Evolutionary conservation across 208 protist genomes (phyloP).

Genomic region (Acanthamoeba triangularis): DNA sequence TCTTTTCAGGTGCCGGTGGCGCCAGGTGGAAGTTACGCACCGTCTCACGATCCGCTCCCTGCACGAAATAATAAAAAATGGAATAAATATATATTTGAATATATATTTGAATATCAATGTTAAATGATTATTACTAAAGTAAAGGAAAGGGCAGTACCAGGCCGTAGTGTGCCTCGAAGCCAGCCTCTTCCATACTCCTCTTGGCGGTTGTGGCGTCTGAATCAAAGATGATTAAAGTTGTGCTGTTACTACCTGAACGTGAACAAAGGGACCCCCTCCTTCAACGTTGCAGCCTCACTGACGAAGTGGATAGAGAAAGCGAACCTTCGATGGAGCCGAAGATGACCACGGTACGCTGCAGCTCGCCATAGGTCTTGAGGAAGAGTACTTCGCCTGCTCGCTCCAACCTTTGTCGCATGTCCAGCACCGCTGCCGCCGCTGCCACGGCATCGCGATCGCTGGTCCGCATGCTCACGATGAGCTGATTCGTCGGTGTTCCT

Average conservation of each 20-base stretch:
- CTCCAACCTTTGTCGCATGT: background rate
- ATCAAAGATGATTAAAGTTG: background rate
- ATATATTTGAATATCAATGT: background rate
- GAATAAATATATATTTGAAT: background rate
- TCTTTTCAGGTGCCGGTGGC: background rate
- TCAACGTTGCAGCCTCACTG: too few species aligned
- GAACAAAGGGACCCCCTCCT: too few species aligned
- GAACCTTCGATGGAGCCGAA: constrained; percentile 25
- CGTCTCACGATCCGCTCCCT: constrained; percentile 19
- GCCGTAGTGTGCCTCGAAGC: constrained; percentile 18
- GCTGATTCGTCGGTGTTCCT: constrained; percentile 9
- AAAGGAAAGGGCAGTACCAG: background rate
- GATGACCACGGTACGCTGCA: constrained; percentile 28
- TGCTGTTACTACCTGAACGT: background rate
- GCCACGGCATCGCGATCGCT: background rate
- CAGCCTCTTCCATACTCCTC: background rate
- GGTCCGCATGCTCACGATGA: constrained; percentile 10
- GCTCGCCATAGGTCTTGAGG: background rate
- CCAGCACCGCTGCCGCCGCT: background rate
- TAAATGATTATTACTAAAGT: background rate
- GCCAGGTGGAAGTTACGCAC: constrained; percentile 46
- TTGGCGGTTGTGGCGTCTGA: constrained; percentile 17
- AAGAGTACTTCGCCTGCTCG: constrained; percentile 51
- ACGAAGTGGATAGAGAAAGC: background rate
- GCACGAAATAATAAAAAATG: background rate